These are phyloP conservation scores for Benincasa hispida DNA, from an alignment of 306 rosid genomes.

Conservation along the genomic window DNA sequence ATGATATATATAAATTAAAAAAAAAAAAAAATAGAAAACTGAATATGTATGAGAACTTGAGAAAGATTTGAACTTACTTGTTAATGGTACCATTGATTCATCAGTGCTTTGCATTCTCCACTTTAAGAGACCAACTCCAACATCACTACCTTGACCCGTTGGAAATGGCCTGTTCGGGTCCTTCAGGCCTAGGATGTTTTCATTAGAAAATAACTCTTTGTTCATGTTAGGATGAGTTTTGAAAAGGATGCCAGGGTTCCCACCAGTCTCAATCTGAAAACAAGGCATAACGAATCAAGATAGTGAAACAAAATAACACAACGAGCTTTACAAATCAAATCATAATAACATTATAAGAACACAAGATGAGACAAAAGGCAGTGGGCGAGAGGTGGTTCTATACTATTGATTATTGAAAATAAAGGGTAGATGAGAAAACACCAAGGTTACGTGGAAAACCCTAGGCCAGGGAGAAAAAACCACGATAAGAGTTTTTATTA, in stretches of 20 bases:
- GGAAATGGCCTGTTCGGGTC: constrained; percentile 96
- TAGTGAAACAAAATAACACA: neutral
- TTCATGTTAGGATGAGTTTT: constrained; percentile 98
- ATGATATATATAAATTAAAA: too few species aligned
- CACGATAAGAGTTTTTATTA: too few species aligned
- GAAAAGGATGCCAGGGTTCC: constrained; percentile 68
- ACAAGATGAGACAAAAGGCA: neutral
- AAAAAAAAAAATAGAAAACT: neutral
- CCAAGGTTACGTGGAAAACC: too few species aligned
- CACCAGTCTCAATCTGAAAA: constrained; percentile 77
- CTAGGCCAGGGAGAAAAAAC: too few species aligned
- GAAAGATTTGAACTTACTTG: constrained; percentile 49
- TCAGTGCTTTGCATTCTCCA: constrained; percentile 98
- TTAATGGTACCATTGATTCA: constrained; percentile 83
- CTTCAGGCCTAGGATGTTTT: constrained; percentile 64
- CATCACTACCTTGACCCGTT: constrained; percentile 74
- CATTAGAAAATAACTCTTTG: constrained; percentile 80
- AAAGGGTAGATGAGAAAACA: too few species aligned
- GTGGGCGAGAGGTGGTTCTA: neutral
- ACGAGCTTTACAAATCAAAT: neutral
- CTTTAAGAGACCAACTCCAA: constrained; percentile 85
- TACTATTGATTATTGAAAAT: too few species aligned
- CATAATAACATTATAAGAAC: neutral
- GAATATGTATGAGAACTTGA: too few species aligned
- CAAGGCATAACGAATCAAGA: constrained; percentile 7